Percentiles rank a stretch among this genome's conserved stretches.
These are phyloP conservation scores for Fusarium sp. DNA, from an alignment of 2,329 filamentous ascomycete genomes.

Conservation along the genomic window DNA sequence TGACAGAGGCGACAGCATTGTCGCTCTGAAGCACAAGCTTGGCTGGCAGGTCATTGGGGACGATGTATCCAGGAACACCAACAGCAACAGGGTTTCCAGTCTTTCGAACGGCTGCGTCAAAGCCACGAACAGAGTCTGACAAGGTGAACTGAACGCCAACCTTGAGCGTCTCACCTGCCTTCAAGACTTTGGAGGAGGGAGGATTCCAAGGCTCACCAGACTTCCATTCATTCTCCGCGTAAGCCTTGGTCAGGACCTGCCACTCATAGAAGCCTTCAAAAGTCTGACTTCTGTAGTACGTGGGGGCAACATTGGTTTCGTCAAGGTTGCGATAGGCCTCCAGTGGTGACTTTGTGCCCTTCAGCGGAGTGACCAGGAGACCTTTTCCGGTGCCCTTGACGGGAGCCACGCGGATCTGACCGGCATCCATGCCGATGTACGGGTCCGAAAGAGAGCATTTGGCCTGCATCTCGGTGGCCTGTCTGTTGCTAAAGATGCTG, in stretches of 20 bases:
- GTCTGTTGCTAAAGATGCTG: constrained; percentile 71
- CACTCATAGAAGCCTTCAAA: constrained; percentile 76
- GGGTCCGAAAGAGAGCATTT: constrained; percentile 72
- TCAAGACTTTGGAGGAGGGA: constrained; percentile 63
- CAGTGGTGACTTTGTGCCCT: constrained; percentile 59
- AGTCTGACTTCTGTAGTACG: constrained; percentile 66
- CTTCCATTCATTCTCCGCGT: constrained; percentile 71
- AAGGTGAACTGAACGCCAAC: constrained; percentile 69
- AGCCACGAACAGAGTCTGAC: constrained; percentile 61
- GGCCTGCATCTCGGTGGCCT: constrained; percentile 63
- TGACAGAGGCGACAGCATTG: constrained; percentile 58
- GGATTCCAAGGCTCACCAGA: constrained; percentile 68
- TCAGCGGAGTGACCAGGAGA: constrained; percentile 69
- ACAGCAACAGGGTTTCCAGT: constrained; percentile 65
- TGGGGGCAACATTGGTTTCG: constrained; percentile 60
- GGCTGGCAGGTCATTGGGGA: constrained; percentile 64
- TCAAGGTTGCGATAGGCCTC: constrained; percentile 70
- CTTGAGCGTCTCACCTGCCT: constrained; percentile 61
- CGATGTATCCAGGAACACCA: constrained; percentile 69
- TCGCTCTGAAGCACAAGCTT: constrained; percentile 62
- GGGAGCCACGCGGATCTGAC: constrained; percentile 69
- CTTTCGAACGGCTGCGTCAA: constrained; percentile 62
- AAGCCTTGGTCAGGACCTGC: constrained; percentile 69
- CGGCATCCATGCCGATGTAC: constrained; percentile 73
- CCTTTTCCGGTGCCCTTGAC: constrained; percentile 67